Evolutionary conservation across 495 filamentous ascomycete genomes (phyloP), one percentile per base, ranked within the genome.

Genomic region (Letharia lupina): DNA sequence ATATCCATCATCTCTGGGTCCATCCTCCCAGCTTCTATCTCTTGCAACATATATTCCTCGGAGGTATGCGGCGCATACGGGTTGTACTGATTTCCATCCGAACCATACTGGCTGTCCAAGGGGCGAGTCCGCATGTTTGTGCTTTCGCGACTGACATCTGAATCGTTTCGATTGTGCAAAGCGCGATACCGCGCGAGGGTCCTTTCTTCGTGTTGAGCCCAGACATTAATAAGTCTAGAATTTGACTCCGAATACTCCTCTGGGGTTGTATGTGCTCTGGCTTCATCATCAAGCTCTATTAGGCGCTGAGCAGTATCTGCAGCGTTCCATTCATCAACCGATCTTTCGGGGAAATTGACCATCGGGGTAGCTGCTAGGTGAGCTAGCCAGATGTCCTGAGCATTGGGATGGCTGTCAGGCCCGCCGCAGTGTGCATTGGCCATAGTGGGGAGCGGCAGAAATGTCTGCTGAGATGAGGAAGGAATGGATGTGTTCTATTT

Each of bases 71-170:
- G 57, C 4, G 60, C 45, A 31, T 61, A 45, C 12, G 64, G 37
- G 45, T 61, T 66, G 15, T 56, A 62, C 39, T 52, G 33, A 62
- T 52, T 50, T 42, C 44, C 47, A 33, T 54, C 48, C 15, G 59
- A 66, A 37, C 37, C 47, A 40, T 52, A 62, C 0, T 31, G 39
- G 11, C 28, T 18, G 13, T 56, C 37, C 47, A 23, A 6, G 16
- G n/a, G 18, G 0, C 54, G 54, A 57, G 15, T 37, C 54, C 31
- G 54, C 16, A 56, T 33, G 3, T 44, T n/a, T 54, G 7, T n/a
- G 37, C 47, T 44, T 13, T 10, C 47, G 16, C 33, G 35, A 42
- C 10, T 13, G 45, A 3, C 40, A 31, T 10, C 37, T 6, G 15
- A 44, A 31, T 33, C 47, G 10, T 42, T 39, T 20, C 11, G 28